These are phyloP conservation scores for Coniochaeta sp. DNA, from an alignment of 2,329 filamentous ascomycete genomes.

Conservation along the genomic window DNA sequence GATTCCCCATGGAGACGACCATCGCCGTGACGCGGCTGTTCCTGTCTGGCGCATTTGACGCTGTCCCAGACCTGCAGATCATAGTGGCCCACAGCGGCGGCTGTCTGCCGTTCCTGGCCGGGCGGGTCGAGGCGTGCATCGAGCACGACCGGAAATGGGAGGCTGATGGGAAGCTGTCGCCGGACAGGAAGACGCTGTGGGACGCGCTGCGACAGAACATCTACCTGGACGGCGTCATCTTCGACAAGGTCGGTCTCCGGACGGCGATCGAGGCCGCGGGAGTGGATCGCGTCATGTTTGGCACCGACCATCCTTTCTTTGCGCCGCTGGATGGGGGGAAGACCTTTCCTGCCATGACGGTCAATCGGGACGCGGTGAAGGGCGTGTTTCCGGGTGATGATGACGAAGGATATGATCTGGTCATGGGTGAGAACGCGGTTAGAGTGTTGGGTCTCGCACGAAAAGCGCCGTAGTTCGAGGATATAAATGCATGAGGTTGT, in stretches of 20 bases:
- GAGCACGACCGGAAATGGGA: constrained; percentile 72
- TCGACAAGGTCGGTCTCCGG: constrained; percentile 65
- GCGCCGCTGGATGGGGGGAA: constrained; percentile 61
- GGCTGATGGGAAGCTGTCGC: constrained; percentile 45
- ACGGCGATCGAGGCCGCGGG: constrained; percentile 61
- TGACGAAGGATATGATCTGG: constrained; percentile 9
- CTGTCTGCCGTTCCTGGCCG: constrained; percentile 81
- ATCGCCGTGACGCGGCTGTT: constrained; percentile 85
- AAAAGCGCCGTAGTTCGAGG: constrained; percentile 15
- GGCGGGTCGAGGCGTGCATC: constrained; percentile 82
- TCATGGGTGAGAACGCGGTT: constrained; percentile 21
- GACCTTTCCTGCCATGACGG: constrained; percentile 62
- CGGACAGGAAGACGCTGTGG: constrained; percentile 44
- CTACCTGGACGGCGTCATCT: constrained; percentile 82
- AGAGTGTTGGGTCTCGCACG: constrained; percentile 13
- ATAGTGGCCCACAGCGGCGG: constrained; percentile 84
- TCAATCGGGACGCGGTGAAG: constrained; percentile 27
- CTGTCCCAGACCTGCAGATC: constrained; percentile 60
- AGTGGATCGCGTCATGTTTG: constrained; percentile 68
- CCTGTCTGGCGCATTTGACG: constrained; percentile 77
- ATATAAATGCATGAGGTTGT: too few relatives aligned
- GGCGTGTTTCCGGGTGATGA: constrained; percentile 15
- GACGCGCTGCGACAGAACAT: constrained; percentile 64
- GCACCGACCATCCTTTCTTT: constrained; percentile 80
- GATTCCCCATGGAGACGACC: constrained; percentile 88